These are phyloP conservation scores for Diaporthe sp. DNA, from an alignment of 2,329 filamentous ascomycete genomes.

Conservation along the genomic window DNA sequence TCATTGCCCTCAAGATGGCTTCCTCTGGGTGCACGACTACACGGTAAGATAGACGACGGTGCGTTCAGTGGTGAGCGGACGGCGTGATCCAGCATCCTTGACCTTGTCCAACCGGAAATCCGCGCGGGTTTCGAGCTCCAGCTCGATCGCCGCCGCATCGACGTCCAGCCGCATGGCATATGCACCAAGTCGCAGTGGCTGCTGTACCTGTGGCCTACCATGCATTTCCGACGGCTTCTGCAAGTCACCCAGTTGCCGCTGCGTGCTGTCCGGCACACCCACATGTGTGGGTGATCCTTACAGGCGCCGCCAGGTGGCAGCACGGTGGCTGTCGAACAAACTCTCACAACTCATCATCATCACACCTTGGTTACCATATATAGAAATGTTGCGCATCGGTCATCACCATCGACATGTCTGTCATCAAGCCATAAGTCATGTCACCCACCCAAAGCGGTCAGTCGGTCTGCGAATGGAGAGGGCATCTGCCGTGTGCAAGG, in stretches of 20 bases:
- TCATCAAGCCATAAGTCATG: constrained; percentile 16
- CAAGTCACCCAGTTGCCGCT: neutral
- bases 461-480: neutral
- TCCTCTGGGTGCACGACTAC: neutral
- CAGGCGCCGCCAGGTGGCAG: constrained; percentile 29
- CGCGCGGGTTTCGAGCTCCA: neutral
- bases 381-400: constrained; percentile 23
- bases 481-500: neutral
- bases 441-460: constrained; percentile 10
- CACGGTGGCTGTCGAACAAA: constrained; percentile 6
- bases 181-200: constrained; percentile 37
- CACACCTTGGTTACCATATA: constrained; percentile 18
- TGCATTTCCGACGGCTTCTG: constrained; percentile 27
- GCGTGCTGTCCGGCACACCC: neutral
- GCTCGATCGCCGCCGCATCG: constrained; percentile 12
- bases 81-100: neutral
- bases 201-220: constrained; percentile 28
- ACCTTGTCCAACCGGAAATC: neutral
- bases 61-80: neutral
- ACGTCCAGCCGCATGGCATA: constrained; percentile 34
- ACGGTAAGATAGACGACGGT: neutral
- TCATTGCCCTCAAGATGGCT: constrained; percentile 15
- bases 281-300: neutral
- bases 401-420: neutral
- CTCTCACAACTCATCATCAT: neutral